Base-by-base conservation (phyloP, 345 rosid genomes). In the Ailanthus altissimus region DNA sequence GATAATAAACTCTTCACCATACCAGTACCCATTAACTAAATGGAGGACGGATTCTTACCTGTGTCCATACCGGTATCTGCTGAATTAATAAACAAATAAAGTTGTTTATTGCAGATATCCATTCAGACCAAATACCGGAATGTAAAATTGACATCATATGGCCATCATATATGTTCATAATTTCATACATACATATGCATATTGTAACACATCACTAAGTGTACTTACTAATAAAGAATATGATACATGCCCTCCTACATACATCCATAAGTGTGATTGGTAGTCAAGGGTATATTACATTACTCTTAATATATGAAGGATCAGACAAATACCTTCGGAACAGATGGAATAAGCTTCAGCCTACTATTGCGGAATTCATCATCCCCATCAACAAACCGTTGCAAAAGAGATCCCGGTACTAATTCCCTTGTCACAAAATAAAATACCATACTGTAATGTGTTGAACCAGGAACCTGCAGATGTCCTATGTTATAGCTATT, bases 361-460 rank as follows among this genome's bases (percentile, higher is more conserved):
- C 99, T 92, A 82, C 97, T 92, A 83, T 97, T 97, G 43, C 97
- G 90, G 78, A 97, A 97, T 79, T 94, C 99, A 79, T 97, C 99
- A 70, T 97, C 99, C 66, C 99, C 99, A 77, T 94, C 95, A 73
- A 97, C 92, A 82, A 97, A 97, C 11, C 97, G 90, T 79, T 97
- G 97, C 87, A 97, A 82, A 76, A 97, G 97, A 7, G 98, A 92
- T 46, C 97, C 95, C 5, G 90, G 85, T 51, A 84, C 81, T 40
- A 97, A 74, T 78, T 87, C 85, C 78, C 83, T 92, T 0, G 90
- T 85, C 77, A 94, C 94, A 80, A 91, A 97, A 77, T 97, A 97
- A 76, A 97, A 91, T 63, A 94, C 97, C 98, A 97, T 94, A 85
- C 98, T 94, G 82, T 94, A 94, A 83, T 92, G 97, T 71, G 94